Percentiles rank a stretch among this genome's conserved stretches.
These are phyloP conservation scores for Aquilaria malaccensis DNA, from an alignment of 345 rosid species.

Conservation along the genomic window DNA sequence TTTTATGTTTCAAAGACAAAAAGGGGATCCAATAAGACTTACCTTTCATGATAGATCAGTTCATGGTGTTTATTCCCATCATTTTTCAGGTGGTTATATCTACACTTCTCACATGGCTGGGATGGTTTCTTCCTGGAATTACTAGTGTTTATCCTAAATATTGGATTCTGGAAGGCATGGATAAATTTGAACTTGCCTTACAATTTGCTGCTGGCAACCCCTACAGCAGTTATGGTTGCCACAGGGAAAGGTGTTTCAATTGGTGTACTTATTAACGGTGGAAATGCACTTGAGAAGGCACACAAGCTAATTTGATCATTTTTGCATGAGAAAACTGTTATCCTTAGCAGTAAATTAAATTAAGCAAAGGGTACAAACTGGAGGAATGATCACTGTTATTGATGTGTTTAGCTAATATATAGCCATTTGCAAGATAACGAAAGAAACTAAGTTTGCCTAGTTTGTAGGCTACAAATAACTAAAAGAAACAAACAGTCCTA, in stretches of 20 bases:
- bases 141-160: constrained; percentile 40
- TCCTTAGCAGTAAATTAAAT: too few species aligned
- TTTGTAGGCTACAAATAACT: too few species aligned
- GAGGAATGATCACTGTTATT: too few species aligned
- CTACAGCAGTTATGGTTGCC: constrained; percentile 64
- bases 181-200: constrained; percentile 61
- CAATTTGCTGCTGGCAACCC: constrained; percentile 33
- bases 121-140: constrained; percentile 57
- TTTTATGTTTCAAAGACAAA: too few species aligned
- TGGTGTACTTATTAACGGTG: constrained; percentile 77
- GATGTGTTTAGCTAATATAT: too few species aligned
- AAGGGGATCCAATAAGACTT: too few species aligned
- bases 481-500: too few species aligned
- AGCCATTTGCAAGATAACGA: too few species aligned
- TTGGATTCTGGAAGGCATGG: constrained; percentile 64
- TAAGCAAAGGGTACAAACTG: too few species aligned
- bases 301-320: constrained; percentile 36
- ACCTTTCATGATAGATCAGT: too few species aligned
- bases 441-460: too few species aligned
- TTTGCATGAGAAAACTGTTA: background rate
- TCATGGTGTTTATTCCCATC: constrained; percentile 3
- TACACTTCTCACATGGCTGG: constrained; percentile 58
- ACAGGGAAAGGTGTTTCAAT: constrained; percentile 79
- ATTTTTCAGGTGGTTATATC: constrained; percentile 41
- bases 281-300: constrained; percentile 66